Evolutionary conservation across 2,329 filamentous ascomycete genomes (phyloP), one percentile per base, ranked within the genome.

Genomic region (Diaporthe humulicola): DNA sequence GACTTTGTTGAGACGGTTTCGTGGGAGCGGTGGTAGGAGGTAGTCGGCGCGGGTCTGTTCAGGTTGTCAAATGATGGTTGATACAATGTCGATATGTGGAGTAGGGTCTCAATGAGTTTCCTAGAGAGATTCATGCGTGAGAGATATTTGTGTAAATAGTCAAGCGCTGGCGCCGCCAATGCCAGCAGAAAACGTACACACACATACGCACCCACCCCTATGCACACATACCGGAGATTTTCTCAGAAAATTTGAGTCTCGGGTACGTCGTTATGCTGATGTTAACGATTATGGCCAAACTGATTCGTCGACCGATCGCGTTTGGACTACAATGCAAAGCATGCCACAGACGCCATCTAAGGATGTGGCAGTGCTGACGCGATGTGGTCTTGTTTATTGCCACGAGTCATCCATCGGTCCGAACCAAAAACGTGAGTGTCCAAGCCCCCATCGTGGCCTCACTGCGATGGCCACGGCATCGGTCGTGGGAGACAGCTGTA

Each of bases 331-430:
- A 28, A 28, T 54, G 33, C 19, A 40, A 14, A 38, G 64, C 64
- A 38, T 50, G 64, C 30, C 45, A 25, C 33, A 52, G n/a, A 4
- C 64, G 64, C 33, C 45, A 3, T 30, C 10, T 52, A 10, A 69
- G 25, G 22, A 28, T 38, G 48, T 52, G 33, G 36, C 38, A 28
- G n/a, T 52, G 45, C 45, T 52, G 45, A 38, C 45, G 33, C 22
- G 45, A 38, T 52, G 17, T 28, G 45, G n/a, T 7, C 30, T 54
- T 28, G 45, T 22, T n/a, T 69, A 40, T n/a, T 25, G n/a, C 22
- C 64, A n/a, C 48, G 64, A 54, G 48, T 69, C 64, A 69, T 69
- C 64, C 45, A 8, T 40, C 48, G 33, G 2, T 15, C n/a, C 33
- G 10, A 54, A n/a, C 64, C 36, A 38, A 28, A 28, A 67, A 67